Base-by-base conservation (phyloP, 1,284 basidiomycete species). In the Entoloma clypeatum region DNA sequence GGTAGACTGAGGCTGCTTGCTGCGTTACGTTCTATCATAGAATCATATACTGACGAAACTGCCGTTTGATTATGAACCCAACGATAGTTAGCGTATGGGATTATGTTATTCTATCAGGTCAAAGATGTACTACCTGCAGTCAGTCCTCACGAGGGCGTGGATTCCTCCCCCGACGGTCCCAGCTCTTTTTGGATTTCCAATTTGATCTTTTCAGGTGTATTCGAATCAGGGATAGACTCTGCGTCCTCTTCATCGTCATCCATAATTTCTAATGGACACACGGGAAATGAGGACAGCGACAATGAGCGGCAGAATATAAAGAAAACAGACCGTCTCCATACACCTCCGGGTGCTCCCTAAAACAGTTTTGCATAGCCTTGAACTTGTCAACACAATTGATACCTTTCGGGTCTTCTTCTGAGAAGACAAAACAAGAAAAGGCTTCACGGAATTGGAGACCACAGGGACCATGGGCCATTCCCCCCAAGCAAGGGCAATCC, bases 361-460 rank as follows among this genome's bases (percentile, higher is more conserved):
- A 99, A 74, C 95, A 99, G 51, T 89, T 85, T 67, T 99, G 95
- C 95, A 99, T 99, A 13, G 71, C 80, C 69, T 93, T 88, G 77
- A 99, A 99, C 70, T 90, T 92, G 54, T 97, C 96, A 14, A 99
- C 89, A 55, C 95, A 99, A 56, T 99, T 89, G 44, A 98, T 89
- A 7, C 95, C 95, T 70, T 99, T 99, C 2, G 95, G 95, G 57
- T 99, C 96, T 42, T 82, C 78, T 60, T 97, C 92, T 7, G 90
- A 94, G 64, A 81, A 88, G 4, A 99, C 82, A 56, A 99, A 99
- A 69, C 95, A 99, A 28, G 91, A 92, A 70, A 99, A 99, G 0
- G 96, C 95, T 48, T 86, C 87, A 54, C 90, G 86, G 74, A 99
- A 99, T 57, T 98, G 77, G 50, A 80, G 75, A 8, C 95, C 95